Evolutionary conservation across 768 basidiomycete species (phyloP).

Genomic region (Panaeolus cyanescens): DNA sequence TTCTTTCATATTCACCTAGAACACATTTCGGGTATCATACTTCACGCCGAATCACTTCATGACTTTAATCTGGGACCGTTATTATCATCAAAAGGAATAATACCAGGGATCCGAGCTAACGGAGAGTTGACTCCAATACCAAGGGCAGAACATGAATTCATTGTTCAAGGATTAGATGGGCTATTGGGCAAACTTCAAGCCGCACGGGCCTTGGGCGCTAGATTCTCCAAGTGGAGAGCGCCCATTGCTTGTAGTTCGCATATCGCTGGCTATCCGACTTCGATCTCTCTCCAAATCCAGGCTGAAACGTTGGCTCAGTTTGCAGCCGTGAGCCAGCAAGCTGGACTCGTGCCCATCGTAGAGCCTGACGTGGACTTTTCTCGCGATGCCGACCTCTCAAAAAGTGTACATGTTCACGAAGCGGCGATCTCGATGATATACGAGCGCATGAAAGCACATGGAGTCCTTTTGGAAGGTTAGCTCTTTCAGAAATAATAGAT

Average conservation of each 20-base stretch:
- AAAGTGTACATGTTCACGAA: constrained; percentile 49
- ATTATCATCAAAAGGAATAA: constrained; percentile 45
- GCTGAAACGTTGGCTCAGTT: constrained; percentile 50
- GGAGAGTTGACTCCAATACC: constrained; percentile 49
- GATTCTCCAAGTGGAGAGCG: constrained; percentile 56
- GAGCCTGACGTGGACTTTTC: constrained; percentile 55
- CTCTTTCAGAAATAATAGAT: background rate
- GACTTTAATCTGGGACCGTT: constrained; percentile 50
- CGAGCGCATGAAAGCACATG: constrained; percentile 43
- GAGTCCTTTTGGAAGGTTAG: constrained; percentile 51
- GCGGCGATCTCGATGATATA: constrained; percentile 47
- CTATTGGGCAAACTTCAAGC: constrained; percentile 43
- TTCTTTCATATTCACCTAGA: constrained; percentile 25
- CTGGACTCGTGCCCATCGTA: constrained; percentile 52
- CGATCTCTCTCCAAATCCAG: constrained; percentile 42
- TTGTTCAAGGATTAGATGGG: constrained; percentile 51
- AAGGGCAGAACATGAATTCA: constrained; percentile 43
- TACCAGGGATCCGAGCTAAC: constrained; percentile 52
- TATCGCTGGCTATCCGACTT: constrained; percentile 37
- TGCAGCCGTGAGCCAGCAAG: constrained; percentile 52
- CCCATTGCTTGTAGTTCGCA: constrained; percentile 45
- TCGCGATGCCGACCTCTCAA: constrained; percentile 44
- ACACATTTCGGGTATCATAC: constrained; percentile 52
- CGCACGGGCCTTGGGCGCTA: constrained; percentile 43
- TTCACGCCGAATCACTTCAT: constrained; percentile 49